These are phyloP conservation scores for Aegle marmelos DNA, from an alignment of 345 rosid genomes.

Conservation along the genomic window DNA sequence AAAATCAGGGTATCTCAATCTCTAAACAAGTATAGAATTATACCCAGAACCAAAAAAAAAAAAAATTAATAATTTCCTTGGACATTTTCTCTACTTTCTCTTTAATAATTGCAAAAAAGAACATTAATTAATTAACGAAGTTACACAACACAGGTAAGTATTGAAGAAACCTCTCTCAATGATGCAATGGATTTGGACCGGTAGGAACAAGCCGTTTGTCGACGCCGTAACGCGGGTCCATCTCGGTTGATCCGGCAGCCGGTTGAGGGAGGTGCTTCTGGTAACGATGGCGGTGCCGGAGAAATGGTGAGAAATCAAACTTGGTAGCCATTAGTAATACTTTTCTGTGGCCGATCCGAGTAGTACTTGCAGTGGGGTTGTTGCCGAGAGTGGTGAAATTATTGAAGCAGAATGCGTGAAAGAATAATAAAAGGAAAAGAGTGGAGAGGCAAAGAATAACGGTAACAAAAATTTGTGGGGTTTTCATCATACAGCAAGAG, in stretches of 20 bases:
- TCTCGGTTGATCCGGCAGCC: conserved; percentile 21
- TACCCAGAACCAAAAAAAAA: conserved; percentile 2
- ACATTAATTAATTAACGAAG: neutral
- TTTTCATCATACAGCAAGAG: neutral
- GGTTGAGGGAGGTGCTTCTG: conserved; percentile 17
- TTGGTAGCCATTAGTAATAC: conserved; percentile 25
- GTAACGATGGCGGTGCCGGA: conserved; percentile 14
- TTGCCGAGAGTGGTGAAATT: neutral
- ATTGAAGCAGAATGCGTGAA: conserved; percentile 3
- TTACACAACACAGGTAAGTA: neutral
- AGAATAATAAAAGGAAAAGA: conserved; percentile 25
- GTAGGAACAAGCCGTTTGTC: conserved; percentile 70
- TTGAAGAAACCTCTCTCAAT: conserved; percentile 33
- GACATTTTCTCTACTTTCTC: neutral
- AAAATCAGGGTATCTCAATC: conserved; percentile 5
- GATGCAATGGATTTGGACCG: conserved; percentile 87
- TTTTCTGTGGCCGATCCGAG: conserved; percentile 31
- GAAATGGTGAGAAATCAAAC: conserved; percentile 61
- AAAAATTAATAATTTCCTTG: conserved; percentile 1
- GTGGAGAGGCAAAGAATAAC: conserved; percentile 25
- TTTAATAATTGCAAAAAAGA: neutral
- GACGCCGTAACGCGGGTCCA: conserved; percentile 53
- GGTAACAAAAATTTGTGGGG: neutral
- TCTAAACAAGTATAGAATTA: conserved; percentile 23
- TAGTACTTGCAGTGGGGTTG: neutral